phyloP scores from a whole-genome alignment of 2,329 filamentous ascomycete species.

The Colletotrichum sp. region DNA sequence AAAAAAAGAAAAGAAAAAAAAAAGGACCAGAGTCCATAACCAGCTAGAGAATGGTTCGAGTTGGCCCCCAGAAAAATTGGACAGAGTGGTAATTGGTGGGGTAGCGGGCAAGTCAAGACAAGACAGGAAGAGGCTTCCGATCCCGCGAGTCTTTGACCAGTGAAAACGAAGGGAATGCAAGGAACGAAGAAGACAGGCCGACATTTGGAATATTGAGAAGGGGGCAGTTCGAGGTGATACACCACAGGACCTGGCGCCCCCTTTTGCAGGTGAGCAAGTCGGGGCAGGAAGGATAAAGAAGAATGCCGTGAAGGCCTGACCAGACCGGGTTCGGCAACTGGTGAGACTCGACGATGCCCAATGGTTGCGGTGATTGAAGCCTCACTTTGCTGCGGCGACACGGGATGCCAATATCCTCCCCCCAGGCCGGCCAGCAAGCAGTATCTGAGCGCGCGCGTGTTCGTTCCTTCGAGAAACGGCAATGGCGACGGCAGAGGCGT shows the following conservation, averaged over 20 bases:
- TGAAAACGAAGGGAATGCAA: constrained; percentile 6
- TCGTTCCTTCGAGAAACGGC: not conserved
- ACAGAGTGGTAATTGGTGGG: constrained; percentile 5
- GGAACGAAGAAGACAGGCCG: not conserved
- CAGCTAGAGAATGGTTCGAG: constrained; percentile 9
- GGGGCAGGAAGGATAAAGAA: not conserved
- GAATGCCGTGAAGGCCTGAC: not conserved
- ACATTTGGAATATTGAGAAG: constrained; percentile 14
- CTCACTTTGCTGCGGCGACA: constrained; percentile 7
- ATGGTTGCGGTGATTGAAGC: constrained; percentile 4
- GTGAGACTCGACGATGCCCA: constrained; percentile 19
- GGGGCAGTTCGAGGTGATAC: not conserved
- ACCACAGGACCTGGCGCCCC: not conserved
- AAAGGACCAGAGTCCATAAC: not conserved
- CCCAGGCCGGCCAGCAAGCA: not conserved
- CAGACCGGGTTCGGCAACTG: constrained; percentile 4
- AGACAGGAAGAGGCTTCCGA: constrained; percentile 14
- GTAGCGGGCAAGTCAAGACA: not conserved
- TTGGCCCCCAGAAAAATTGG: constrained; percentile 6
- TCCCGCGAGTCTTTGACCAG: constrained; percentile 1
- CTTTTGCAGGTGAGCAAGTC: not conserved
- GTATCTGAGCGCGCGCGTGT: not conserved
- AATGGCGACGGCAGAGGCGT: not conserved
- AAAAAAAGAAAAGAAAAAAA: not conserved
- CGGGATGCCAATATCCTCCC: not conserved